Evolutionary conservation across 2,329 filamentous ascomycete genomes (phyloP).

Genomic region (Botrytis paeoniae): DNA sequence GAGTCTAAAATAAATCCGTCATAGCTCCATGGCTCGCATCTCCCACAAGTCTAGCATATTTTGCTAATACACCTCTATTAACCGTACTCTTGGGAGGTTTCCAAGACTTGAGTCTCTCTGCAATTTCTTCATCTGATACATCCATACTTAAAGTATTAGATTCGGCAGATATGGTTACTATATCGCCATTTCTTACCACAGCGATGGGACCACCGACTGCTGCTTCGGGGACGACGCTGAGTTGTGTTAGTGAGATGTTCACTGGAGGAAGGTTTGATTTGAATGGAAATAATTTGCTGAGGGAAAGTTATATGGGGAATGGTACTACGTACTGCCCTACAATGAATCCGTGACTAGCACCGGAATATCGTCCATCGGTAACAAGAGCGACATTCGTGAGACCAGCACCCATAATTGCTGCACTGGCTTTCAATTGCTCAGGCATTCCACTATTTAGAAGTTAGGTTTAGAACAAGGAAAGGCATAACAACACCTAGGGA

Average conservation of each 20-base stretch:
- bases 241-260: not conserved
- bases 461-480: not conserved
- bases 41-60: constrained; percentile 83
- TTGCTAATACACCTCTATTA: constrained; percentile 79
- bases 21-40: constrained; percentile 91
- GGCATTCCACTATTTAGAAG: constrained; percentile 68
- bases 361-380: constrained; percentile 86
- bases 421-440: constrained; percentile 84
- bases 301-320: not conserved
- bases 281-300: not conserved
- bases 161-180: constrained; percentile 82
- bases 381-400: constrained; percentile 85
- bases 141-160: constrained; percentile 68
- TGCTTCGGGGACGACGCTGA: constrained; percentile 76
- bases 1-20: constrained; percentile 65
- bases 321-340: constrained; percentile 62
- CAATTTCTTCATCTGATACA: constrained; percentile 66
- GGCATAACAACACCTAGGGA: no score
- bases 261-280: no score
- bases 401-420: constrained; percentile 89
- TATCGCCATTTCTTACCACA: constrained; percentile 74
- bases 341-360: constrained; percentile 74
- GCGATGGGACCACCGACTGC: constrained; percentile 86
- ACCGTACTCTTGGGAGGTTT: constrained; percentile 68
- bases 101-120: constrained; percentile 62